Conservation (phyloP, 345 rosid genomes). For the Populus tremula region DNA sequence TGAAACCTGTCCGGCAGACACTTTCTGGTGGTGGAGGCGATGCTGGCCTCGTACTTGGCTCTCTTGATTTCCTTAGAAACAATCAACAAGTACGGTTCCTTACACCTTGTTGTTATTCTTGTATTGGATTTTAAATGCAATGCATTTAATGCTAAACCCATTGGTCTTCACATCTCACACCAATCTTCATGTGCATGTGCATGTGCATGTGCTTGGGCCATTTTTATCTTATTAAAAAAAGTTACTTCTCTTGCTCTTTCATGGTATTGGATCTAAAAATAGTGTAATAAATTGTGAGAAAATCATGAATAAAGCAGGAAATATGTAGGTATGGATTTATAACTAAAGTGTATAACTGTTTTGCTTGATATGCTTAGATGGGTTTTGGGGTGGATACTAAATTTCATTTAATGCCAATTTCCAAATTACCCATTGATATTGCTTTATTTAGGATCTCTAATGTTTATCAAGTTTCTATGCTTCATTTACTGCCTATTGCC, state of each 20-base stretch:
- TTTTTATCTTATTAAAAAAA: no score
- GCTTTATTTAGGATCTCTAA: neutral
- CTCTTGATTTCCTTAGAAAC: slow-evolving; percentile 88
- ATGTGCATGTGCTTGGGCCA: no score
- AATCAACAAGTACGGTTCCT: slow-evolving; percentile 67
- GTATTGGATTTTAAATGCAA: neutral
- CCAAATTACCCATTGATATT: no score
- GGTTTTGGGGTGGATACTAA: neutral
- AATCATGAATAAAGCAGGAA: neutral
- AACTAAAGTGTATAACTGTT: neutral
- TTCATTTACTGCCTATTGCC: no score
- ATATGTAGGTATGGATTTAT: neutral
- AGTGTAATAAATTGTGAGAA: neutral
- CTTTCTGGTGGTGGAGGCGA: slow-evolving; percentile 44
- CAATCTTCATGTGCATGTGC: no score
- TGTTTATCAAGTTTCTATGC: no score
- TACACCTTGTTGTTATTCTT: slow-evolving; percentile 4
- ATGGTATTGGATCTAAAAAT: neutral
- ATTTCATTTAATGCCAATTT: neutral
- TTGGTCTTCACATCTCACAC: no score
- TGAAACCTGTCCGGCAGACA: slow-evolving; percentile 49
- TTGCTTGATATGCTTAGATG: neutral
- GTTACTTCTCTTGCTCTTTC: neutral
- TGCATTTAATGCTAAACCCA: no score
- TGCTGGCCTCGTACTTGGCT: slow-evolving; percentile 58